Evolutionary conservation across 2,329 filamentous ascomycete genomes (phyloP).

Genomic region (Diplodia seriata): DNA sequence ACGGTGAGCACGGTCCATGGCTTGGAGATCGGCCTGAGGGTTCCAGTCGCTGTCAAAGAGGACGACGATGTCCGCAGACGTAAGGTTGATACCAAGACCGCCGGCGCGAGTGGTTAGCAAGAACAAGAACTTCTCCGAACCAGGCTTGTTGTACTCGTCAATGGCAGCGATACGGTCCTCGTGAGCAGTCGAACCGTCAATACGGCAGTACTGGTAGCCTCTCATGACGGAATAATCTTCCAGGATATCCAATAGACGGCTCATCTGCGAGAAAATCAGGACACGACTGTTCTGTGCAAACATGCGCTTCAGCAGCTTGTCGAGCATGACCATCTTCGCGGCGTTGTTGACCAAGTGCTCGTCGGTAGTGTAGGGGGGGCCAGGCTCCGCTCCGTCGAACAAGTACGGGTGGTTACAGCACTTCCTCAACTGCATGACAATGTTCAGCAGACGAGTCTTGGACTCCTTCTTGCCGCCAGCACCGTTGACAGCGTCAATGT

Average conservation of each 20-base stretch:
- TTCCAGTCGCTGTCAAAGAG: slow-evolving; percentile 99
- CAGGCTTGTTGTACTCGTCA: slow-evolving; percentile 96
- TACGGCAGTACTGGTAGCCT: slow-evolving; percentile 93
- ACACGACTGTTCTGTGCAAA: slow-evolving; percentile 88
- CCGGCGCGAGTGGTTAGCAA: slow-evolving; percentile 93
- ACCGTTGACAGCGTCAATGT: slow-evolving; percentile 98
- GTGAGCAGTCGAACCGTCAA: slow-evolving; percentile 94
- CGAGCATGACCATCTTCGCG: slow-evolving; percentile 96
- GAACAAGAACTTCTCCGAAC: slow-evolving; percentile 96
- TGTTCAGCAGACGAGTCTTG: slow-evolving; percentile 95
- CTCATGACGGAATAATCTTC: slow-evolving; percentile 98
- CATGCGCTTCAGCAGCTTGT: slow-evolving; percentile 86
- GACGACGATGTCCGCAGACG: slow-evolving; percentile 91
- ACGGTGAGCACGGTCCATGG: slow-evolving; percentile 98
- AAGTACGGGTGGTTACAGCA: slow-evolving; percentile 99
- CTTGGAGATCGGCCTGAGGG: slow-evolving; percentile 95
- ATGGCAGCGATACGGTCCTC: slow-evolving; percentile 98
- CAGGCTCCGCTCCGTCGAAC: slow-evolving; percentile 96
- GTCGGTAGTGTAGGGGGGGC: slow-evolving; percentile 96
- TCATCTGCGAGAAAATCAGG: slow-evolving; percentile 99
- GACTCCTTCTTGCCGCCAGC: slow-evolving; percentile 96
- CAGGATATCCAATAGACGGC: slow-evolving; percentile 91
- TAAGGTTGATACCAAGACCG: slow-evolving; percentile 96
- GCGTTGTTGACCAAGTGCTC: slow-evolving; percentile 93
- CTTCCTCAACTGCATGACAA: slow-evolving; percentile 98